Evolutionary conservation across 2,329 filamentous ascomycete genomes (phyloP).

Genomic region (Cercospora sp.): DNA sequence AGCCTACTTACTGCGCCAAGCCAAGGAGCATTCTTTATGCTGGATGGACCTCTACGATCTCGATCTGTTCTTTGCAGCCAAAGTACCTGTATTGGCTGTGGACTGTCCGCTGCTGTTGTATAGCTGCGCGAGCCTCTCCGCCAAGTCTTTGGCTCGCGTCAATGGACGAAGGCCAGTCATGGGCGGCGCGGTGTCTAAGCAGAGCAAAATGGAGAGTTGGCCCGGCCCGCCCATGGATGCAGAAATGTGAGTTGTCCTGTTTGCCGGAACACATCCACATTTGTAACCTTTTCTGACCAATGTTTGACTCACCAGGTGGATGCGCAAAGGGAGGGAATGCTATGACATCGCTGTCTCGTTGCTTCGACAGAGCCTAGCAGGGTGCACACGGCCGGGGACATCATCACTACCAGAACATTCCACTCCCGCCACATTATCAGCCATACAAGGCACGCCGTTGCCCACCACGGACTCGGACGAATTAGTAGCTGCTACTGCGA

Average conservation of each 20-base stretch:
- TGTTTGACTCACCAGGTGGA: slow-evolving; percentile 44
- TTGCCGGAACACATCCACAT: neutral
- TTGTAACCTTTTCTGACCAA: neutral
- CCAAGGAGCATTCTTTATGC: slow-evolving; percentile 15
- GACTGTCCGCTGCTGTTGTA: slow-evolving; percentile 53
- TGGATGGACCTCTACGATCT: slow-evolving; percentile 58
- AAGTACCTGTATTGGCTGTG: slow-evolving; percentile 58
- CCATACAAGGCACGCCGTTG: slow-evolving; percentile 28
- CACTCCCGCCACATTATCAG: slow-evolving; percentile 26
- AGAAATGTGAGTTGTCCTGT: slow-evolving; percentile 24
- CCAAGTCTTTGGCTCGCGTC: slow-evolving; percentile 60
- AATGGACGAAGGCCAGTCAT: slow-evolving; percentile 53
- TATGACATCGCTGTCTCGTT: slow-evolving; percentile 52
- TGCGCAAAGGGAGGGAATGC: slow-evolving; percentile 60
- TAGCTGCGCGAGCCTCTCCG: slow-evolving; percentile 61
- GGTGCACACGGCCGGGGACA: slow-evolving; percentile 30
- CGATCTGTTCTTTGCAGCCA: slow-evolving; percentile 60
- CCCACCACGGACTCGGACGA: slow-evolving; percentile 56
- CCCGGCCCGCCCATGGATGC: slow-evolving; percentile 42
- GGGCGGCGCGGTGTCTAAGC: slow-evolving; percentile 44
- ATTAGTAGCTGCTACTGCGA: slow-evolving; percentile 64
- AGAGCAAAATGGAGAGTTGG: slow-evolving; percentile 50
- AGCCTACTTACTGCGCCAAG: slow-evolving; percentile 57
- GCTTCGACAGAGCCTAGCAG: slow-evolving; percentile 36
- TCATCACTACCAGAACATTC: slow-evolving; percentile 32